These are phyloP conservation scores for Xylaria polymorpha DNA, from an alignment of 2,329 filamentous ascomycete genomes.

Conservation along the genomic window DNA sequence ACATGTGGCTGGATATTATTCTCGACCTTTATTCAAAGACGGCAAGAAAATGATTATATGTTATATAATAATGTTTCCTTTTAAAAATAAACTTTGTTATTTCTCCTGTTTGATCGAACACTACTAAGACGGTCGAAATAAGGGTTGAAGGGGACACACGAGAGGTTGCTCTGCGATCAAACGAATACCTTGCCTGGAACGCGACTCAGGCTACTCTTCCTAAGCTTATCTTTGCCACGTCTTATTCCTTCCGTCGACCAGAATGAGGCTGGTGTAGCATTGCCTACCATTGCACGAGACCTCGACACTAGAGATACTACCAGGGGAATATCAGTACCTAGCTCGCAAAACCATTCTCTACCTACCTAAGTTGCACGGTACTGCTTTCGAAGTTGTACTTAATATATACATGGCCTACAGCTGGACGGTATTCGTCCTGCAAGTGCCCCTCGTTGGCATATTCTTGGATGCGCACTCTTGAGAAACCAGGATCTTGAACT, in stretches of 20 bases:
- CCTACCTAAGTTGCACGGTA: background rate
- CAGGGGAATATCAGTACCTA: background rate
- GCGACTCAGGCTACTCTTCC: constrained; percentile 22
- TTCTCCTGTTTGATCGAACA: background rate
- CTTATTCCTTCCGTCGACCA: constrained; percentile 34
- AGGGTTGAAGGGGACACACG: background rate
- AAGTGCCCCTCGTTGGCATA: background rate
- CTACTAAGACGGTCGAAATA: background rate
- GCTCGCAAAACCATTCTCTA: background rate
- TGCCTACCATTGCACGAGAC: constrained; percentile 41
- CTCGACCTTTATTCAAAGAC: background rate
- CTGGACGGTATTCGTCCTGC: background rate
- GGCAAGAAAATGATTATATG: background rate
- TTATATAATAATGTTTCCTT: background rate
- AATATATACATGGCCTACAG: background rate
- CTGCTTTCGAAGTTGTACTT: background rate
- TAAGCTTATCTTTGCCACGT: background rate
- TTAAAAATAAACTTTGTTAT: background rate
- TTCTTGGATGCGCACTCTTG: background rate
- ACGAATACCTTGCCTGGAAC: constrained; percentile 13
- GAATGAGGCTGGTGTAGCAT: constrained; percentile 41
- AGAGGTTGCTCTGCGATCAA: constrained; percentile 35
- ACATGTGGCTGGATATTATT: background rate
- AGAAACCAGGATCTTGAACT: background rate
- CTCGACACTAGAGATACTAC: constrained; percentile 37